Evolutionary conservation across 192 early-diverging fungal genomes (phyloP).

Genomic region (Coemansia sp.): DNA sequence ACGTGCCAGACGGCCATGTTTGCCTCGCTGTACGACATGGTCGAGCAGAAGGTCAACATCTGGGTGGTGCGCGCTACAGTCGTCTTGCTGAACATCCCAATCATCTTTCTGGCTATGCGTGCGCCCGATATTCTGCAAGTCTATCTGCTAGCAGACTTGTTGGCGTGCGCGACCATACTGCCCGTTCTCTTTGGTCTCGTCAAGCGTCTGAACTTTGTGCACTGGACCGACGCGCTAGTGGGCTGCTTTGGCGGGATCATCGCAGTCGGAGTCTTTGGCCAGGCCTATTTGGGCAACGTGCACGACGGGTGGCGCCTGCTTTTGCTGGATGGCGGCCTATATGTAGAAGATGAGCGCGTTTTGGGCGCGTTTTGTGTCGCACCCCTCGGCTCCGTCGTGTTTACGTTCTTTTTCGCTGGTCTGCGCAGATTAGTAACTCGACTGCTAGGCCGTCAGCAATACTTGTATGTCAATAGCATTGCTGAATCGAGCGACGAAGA

Average conservation of each 20-base stretch:
- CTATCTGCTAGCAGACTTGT: conserved; percentile 65
- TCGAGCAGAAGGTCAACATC: conserved; percentile 51
- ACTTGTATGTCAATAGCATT: conserved; percentile 27
- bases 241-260: conserved; percentile 61
- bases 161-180: conserved; percentile 61
- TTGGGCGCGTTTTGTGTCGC: conserved; percentile 62
- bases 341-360: conserved; percentile 59
- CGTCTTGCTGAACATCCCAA: conserved; percentile 56
- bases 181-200: conserved; percentile 62
- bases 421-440: conserved; percentile 33
- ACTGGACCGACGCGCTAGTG: conserved; percentile 56
- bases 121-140: conserved; percentile 64
- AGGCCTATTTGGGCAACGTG: conserved; percentile 54
- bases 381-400: conserved; percentile 52
- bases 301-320: conserved; percentile 57
- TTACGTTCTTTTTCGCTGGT: conserved; percentile 43
- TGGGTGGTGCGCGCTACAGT: conserved; percentile 51
- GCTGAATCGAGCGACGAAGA: conserved; percentile 3
- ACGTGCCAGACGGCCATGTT: conserved; percentile 73
- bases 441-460: conserved; percentile 38
- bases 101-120: conserved; percentile 60
- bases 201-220: conserved; percentile 54
- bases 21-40: conserved; percentile 64
- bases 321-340: conserved; percentile 54
- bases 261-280: conserved; percentile 58